Percentiles rank a stretch among this genome's conserved stretches.
Evolutionary conservation across 345 rosid species (phyloP).

Genomic region (Limnanthes douglasii): DNA sequence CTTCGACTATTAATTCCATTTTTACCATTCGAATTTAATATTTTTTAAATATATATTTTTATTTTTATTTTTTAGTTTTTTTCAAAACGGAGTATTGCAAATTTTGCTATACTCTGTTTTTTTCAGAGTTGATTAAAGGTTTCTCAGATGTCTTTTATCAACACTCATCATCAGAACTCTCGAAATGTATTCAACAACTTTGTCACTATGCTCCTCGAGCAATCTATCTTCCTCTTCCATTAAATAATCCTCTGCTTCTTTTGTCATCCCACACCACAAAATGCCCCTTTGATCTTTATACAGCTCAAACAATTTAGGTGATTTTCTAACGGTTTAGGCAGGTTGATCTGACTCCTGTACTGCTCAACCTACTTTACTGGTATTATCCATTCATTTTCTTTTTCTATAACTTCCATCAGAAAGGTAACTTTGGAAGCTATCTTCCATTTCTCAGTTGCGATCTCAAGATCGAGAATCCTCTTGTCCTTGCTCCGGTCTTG

Average conservation of each 20-base stretch:
- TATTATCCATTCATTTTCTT: slow-evolving; percentile 63
- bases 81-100: too few species aligned
- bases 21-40: too few species aligned
- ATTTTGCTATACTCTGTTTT: too few species aligned
- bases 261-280: slow-evolving; percentile 74
- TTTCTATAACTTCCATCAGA: slow-evolving; percentile 47
- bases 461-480: slow-evolving; percentile 57
- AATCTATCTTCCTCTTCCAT: slow-evolving; percentile 40
- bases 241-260: slow-evolving; percentile 42
- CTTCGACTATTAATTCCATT: too few species aligned
- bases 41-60: too few species aligned
- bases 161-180: slow-evolving; percentile 74
- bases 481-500: slow-evolving; percentile 62
- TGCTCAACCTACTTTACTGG: slow-evolving; percentile 38
- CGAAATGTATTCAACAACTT: slow-evolving; percentile 61
- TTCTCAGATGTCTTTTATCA: slow-evolving; percentile 43
- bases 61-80: too few species aligned
- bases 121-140: too few species aligned
- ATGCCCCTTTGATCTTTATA: slow-evolving; percentile 61
- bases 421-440: slow-evolving; percentile 39
- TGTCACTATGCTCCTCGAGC: slow-evolving; percentile 41
- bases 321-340: slow-evolving; percentile 63
- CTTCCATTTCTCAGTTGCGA: slow-evolving; percentile 65
- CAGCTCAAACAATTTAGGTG: slow-evolving; percentile 63
- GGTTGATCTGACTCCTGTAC: slow-evolving; percentile 35